Evolutionary conservation across 2,329 filamentous ascomycete species (phyloP).

Genomic region (Ceratocystis lukuohia): DNA sequence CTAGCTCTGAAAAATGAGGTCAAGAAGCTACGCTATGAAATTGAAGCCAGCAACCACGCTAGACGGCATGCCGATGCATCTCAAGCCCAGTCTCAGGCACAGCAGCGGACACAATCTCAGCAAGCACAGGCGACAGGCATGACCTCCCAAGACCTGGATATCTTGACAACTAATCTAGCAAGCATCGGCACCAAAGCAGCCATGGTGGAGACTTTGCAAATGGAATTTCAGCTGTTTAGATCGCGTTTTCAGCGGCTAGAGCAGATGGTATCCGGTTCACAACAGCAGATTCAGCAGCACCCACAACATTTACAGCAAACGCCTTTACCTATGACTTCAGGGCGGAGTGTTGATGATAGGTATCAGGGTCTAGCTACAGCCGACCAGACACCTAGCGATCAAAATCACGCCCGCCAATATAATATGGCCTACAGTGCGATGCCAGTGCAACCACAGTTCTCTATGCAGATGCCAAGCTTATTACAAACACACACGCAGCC

Average conservation of each 20-base stretch:
- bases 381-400: background rate
- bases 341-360: background rate
- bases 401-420: background rate
- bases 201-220: slow-evolving; percentile 31
- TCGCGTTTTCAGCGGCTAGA: slow-evolving; percentile 28
- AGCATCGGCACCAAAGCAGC: slow-evolving; percentile 29
- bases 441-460: background rate
- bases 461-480: slow-evolving; percentile 1
- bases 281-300: background rate
- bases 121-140: slow-evolving; percentile 14
- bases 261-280: slow-evolving; percentile 2
- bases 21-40: slow-evolving; percentile 9
- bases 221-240: slow-evolving; percentile 32
- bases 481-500: slow-evolving; percentile 18
- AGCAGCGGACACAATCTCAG: slow-evolving; percentile 11
- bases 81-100: slow-evolving; percentile 22
- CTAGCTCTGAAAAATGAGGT: slow-evolving; percentile 22
- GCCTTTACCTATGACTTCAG: background rate
- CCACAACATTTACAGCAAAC: background rate
- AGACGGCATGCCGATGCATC: slow-evolving; percentile 25
- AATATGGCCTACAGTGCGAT: background rate
- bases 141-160: slow-evolving; percentile 28
- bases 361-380: background rate
- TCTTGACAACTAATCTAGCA: slow-evolving; percentile 29
- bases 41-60: slow-evolving; percentile 25